Percentiles rank a stretch among this genome's conserved stretches.
Evolutionary conservation across 2,329 filamentous ascomycete genomes (phyloP).

Genomic region (Endothia cerciana): DNA sequence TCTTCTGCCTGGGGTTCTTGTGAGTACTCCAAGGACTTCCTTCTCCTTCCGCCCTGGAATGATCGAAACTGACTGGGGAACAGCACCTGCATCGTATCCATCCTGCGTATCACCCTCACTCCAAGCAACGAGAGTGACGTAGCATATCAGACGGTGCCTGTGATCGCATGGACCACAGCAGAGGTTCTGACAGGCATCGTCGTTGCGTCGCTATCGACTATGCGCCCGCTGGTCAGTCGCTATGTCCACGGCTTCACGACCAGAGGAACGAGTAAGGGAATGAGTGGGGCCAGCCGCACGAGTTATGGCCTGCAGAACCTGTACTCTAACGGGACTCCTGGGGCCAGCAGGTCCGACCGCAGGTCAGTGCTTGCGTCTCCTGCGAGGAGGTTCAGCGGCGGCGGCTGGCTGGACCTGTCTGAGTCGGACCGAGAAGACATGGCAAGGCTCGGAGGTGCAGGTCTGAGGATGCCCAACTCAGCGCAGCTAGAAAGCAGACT

Average conservation of each 20-base stretch:
- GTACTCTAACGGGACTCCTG: not conserved
- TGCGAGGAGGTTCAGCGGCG: slow-evolving; percentile 1
- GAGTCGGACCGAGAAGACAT: slow-evolving; percentile 9
- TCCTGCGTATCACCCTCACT: slow-evolving; percentile 13
- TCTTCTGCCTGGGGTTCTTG: slow-evolving; percentile 22
- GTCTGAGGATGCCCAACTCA: not conserved
- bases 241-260: slow-evolving; percentile 21
- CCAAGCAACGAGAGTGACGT: not conserved
- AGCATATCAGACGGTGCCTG: not conserved
- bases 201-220: slow-evolving; percentile 30
- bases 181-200: slow-evolving; percentile 18
- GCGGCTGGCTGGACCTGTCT: slow-evolving; percentile 10
- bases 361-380: not conserved
- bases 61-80: not conserved
- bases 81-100: slow-evolving; percentile 21
- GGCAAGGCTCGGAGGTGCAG: slow-evolving; percentile 3
- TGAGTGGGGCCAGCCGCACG: not conserved
- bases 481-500: not conserved
- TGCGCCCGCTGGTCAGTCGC: slow-evolving; percentile 24
- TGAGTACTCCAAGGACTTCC: not conserved
- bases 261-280: not conserved
- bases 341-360: not conserved
- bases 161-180: slow-evolving; percentile 17
- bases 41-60: not conserved
- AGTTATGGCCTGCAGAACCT: slow-evolving; percentile 11